Conservation (phyloP, 1,284 basidiomycete species). For the Boletellus dicymbophilus region DNA sequence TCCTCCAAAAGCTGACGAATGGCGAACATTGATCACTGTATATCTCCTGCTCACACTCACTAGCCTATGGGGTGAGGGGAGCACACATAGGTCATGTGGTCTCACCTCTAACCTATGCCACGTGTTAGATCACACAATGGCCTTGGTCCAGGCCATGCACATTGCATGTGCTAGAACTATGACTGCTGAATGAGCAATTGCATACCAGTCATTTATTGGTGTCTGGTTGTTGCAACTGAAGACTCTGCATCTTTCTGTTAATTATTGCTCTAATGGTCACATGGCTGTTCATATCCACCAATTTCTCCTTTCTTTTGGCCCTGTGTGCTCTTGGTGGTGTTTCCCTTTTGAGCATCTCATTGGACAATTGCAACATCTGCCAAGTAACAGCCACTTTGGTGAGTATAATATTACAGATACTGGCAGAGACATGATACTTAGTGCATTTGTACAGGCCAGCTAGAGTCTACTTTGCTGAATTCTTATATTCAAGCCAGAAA, state of each 20-base stretch:
- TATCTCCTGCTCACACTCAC: constrained; percentile 5
- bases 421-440: background rate
- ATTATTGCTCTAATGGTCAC: constrained; percentile 1
- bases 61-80: constrained; percentile 6
- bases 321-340: constrained; percentile 7
- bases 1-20: constrained; percentile 7
- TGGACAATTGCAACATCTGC: constrained; percentile 9
- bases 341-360: constrained; percentile 12
- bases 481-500: constrained; percentile 4
- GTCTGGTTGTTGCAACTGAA: background rate
- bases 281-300: constrained; percentile 9
- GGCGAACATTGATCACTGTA: constrained; percentile 1
- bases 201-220: background rate
- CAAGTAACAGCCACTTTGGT: constrained; percentile 14
- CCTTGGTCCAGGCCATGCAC: constrained; percentile 4
- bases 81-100: background rate
- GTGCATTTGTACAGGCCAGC: constrained; percentile 1
- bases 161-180: constrained; percentile 4
- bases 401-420: background rate
- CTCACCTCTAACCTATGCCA: background rate
- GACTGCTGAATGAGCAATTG: background rate
- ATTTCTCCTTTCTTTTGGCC: constrained; percentile 1
- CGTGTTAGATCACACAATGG: constrained; percentile 6
- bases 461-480: background rate
- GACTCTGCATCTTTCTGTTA: background rate